Evolutionary conservation across 2,329 filamentous ascomycete genomes (phyloP).

Genomic region (Endocalyx cinctus): DNA sequence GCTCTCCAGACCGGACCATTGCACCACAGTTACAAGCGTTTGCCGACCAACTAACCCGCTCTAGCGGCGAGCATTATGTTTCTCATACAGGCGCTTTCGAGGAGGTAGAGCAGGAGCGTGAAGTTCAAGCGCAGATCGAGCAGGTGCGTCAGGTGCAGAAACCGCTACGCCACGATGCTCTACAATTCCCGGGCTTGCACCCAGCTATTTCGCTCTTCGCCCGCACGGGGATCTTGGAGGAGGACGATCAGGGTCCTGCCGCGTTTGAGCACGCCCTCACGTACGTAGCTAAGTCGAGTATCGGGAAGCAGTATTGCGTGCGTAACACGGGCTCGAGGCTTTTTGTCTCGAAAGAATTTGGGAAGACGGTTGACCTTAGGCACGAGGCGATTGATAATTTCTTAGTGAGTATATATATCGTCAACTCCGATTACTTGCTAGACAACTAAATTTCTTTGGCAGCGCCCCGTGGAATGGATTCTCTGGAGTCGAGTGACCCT

Average conservation of each 20-base stretch:
- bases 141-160: slow-evolving; percentile 49
- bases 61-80: neutral
- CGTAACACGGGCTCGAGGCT: slow-evolving; percentile 20
- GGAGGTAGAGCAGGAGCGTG: neutral
- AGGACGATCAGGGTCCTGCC: slow-evolving; percentile 5
- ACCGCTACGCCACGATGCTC: slow-evolving; percentile 32
- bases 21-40: neutral
- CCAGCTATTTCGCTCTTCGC: slow-evolving; percentile 40
- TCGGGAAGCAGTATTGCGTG: slow-evolving; percentile 30
- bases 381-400: neutral
- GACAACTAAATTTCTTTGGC: neutral
- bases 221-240: slow-evolving; percentile 34
- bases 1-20: neutral
- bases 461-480: neutral
- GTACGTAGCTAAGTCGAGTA: slow-evolving; percentile 30
- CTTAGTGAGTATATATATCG: neutral
- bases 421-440: too few species aligned
- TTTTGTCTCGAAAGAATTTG: slow-evolving; percentile 44
- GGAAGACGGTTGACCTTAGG: slow-evolving; percentile 32
- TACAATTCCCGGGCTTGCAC: slow-evolving; percentile 42
- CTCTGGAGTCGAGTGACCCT: neutral
- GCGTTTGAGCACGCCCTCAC: slow-evolving; percentile 37
- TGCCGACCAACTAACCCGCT: neutral
- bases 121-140: neutral
- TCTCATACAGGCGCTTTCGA: neutral